These are phyloP conservation scores for Kwoniella bestiolae DNA, from an alignment of 768 basidiomycete species.

Conservation along the genomic window DNA sequence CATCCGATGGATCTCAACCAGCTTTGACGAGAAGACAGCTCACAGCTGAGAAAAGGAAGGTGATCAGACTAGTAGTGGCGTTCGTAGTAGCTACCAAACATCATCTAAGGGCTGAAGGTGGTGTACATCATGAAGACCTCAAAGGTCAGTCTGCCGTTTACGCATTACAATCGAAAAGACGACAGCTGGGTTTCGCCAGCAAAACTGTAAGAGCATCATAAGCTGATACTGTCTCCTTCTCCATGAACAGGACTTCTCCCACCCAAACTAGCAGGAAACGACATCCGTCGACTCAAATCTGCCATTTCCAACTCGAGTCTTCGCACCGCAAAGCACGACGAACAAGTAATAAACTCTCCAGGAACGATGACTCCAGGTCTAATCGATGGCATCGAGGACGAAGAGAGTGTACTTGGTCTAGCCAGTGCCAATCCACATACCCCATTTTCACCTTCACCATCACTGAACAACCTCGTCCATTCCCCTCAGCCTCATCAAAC, in stretches of 20 bases:
- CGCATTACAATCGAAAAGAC: no score
- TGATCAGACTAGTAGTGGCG: conserved; percentile 69
- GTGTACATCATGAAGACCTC: conserved; percentile 83
- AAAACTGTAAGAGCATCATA: conserved; percentile 1
- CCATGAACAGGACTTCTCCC: conserved; percentile 68
- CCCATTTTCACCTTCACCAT: conserved; percentile 14
- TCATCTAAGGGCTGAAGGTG: conserved; percentile 59
- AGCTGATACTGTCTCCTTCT: no score
- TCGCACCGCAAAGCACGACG: not conserved
- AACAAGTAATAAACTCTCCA: conserved; percentile 7
- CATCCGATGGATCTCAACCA: conserved; percentile 53
- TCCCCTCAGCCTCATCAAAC: not conserved
- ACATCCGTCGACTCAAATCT: conserved; percentile 21
- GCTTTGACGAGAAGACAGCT: conserved; percentile 45
- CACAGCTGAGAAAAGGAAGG: conserved; percentile 66
- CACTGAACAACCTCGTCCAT: conserved; percentile 7
- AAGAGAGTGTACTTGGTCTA: conserved; percentile 31
- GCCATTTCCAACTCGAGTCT: conserved; percentile 14
- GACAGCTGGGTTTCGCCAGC: not conserved
- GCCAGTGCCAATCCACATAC: not conserved
- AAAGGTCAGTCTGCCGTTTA: conserved; percentile 56
- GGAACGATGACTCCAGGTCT: conserved; percentile 9
- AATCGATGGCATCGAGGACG: conserved; percentile 10
- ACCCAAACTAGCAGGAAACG: conserved; percentile 30
- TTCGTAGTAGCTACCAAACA: conserved; percentile 77